A percentile compares a stretch with the other conserved stretches of the same genome.
Evolutionary conservation across 2,329 filamentous ascomycete species (phyloP).

Genomic region (Colletotrichum tanaceti): DNA sequence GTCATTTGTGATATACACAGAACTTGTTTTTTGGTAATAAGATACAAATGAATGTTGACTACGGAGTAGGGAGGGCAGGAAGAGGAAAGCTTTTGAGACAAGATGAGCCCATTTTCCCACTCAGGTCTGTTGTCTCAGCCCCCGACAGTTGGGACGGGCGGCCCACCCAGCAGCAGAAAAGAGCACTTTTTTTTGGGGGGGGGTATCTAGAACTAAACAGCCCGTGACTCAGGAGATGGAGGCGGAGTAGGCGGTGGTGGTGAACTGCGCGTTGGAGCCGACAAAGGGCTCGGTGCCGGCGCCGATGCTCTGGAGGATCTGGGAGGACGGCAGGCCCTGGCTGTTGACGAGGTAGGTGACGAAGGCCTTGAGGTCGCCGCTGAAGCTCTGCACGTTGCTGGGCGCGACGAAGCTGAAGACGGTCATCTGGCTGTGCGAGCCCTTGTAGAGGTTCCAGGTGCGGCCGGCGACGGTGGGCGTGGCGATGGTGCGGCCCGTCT

Average conservation of each 20-base stretch:
- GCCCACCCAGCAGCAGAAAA: not conserved
- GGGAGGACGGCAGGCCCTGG: slow-evolving; percentile 58
- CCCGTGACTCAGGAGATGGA: slow-evolving; percentile 12
- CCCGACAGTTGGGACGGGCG: not conserved
- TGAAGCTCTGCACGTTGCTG: slow-evolving; percentile 62
- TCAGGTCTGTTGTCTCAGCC: slow-evolving; percentile 26
- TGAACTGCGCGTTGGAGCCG: slow-evolving; percentile 53
- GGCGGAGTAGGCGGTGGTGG: slow-evolving; percentile 36
- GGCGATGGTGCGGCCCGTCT: slow-evolving; percentile 62
- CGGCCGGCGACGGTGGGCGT: slow-evolving; percentile 64
- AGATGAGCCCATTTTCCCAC: not conserved
- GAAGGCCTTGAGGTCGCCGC: slow-evolving; percentile 68
- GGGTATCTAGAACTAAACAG: not conserved
- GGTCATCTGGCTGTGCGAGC: slow-evolving; percentile 68
- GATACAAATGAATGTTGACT: slow-evolving; percentile 8
- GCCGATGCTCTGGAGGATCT: slow-evolving; percentile 53
- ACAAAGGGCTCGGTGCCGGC: slow-evolving; percentile 69
- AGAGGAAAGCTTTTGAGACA: slow-evolving; percentile 7
- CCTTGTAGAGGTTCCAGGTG: slow-evolving; percentile 69
- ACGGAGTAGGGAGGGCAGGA: too few species aligned
- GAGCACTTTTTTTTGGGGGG: too few species aligned
- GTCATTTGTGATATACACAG: slow-evolving; percentile 38
- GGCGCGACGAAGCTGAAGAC: slow-evolving; percentile 67
- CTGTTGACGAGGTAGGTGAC: slow-evolving; percentile 63
- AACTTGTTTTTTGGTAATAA: slow-evolving; percentile 26